Evolutionary conservation across 2,329 filamentous ascomycete species (phyloP), one percentile per base, ranked within the genome.

Genomic region (Cercospora sesami): DNA sequence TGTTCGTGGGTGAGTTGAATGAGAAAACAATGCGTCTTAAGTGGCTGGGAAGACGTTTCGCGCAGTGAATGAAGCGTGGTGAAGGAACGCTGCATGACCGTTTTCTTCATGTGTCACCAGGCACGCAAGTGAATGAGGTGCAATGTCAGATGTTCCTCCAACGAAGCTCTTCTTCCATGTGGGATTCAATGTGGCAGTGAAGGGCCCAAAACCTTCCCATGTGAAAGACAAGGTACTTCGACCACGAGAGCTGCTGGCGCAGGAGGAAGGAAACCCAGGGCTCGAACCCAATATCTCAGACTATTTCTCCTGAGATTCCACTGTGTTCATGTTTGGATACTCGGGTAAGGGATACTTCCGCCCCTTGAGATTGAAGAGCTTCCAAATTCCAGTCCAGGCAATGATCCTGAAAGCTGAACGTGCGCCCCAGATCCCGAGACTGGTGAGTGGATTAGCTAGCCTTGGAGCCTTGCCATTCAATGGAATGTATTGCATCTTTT

Each of bases 401-500:
- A 67, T 36, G 18, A 55, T 18, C 42, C 48, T 58, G 65, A 67
- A 67, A 9, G 30, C 39, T 10, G 45, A 39, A 18, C 65, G 36
- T 28, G 55, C n/a, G 9, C 18, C 16, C 65, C 65, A 67, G 10
- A 67, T 67, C n/a, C 65, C 65, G 36, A 23, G 33, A 10, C 36
- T 36, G n/a, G 63, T 71, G 58, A 72, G 64, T 31, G 73, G 73
- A 53, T 70, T 68, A 6, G 68, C 48, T 5, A 74, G 6, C 28
- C 60, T 68, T 2, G 69, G 68, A 26, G 66, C 63, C 3, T 66
- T 59, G 10, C 73, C 74, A 3, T 68, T 71, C 14, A 76, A 64
- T 2, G 76, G 75, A 45, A 79, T 72, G 8, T 69, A 62, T 33
- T 73, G 72, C 21, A 64, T 53, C 53, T 72, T 69, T 16, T 71